These are phyloP conservation scores for Cryptococcus wingfieldii DNA, from an alignment of 1,284 basidiomycete species.

Conservation along the genomic window DNA sequence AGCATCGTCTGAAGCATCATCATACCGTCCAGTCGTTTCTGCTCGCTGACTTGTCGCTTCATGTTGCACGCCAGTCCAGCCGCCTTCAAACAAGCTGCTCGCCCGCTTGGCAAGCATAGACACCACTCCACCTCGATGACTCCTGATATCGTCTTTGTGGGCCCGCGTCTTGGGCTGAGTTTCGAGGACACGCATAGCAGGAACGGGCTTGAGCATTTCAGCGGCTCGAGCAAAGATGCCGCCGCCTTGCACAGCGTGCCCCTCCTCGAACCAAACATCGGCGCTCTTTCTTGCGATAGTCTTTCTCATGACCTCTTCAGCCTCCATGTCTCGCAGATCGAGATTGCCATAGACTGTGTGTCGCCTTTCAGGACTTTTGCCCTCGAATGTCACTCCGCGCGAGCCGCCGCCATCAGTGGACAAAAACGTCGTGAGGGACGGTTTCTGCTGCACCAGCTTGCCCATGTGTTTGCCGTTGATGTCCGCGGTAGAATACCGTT, in stretches of 20 bases:
- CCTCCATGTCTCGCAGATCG: conserved; percentile 16
- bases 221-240: conserved; percentile 19
- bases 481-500: conserved; percentile 8
- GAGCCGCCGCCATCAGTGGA: conserved; percentile 3
- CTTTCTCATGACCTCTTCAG: conserved; percentile 22
- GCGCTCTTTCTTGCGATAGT: conserved; percentile 23
- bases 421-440: conserved; percentile 28
- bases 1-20: conserved; percentile 4
- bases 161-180: conserved; percentile 1
- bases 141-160: not conserved
- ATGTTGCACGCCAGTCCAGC: not conserved
- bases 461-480: conserved; percentile 6
- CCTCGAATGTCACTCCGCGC: conserved; percentile 16
- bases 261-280: conserved; percentile 32
- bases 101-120: conserved; percentile 26
- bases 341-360: conserved; percentile 27
- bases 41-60: not conserved
- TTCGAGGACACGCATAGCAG: conserved; percentile 31
- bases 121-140: conserved; percentile 25
- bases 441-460: conserved; percentile 29
- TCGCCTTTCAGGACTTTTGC: conserved; percentile 4
- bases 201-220: conserved; percentile 37
- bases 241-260: conserved; percentile 29
- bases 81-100: conserved; percentile 11
- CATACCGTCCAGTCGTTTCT: conserved; percentile 5